phyloP scores from a whole-genome alignment of 1,284 basidiomycete genomes.

The Puccinia hordei region DNA sequence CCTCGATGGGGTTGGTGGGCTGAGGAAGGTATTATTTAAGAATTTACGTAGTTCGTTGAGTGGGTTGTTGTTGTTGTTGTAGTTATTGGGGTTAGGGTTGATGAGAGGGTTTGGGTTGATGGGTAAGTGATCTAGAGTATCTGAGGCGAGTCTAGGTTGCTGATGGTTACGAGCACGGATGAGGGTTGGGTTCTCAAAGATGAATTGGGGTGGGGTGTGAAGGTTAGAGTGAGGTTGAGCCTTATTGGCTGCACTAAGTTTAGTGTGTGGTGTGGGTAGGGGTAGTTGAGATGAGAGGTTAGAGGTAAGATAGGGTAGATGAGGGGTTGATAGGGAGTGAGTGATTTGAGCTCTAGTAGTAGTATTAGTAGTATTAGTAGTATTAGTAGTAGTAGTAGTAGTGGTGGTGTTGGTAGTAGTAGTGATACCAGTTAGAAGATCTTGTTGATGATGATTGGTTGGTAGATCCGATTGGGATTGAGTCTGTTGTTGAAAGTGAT shows the following conservation, averaged over 20 bases:
- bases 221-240: conserved; percentile 1
- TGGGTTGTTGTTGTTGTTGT: conserved; percentile 7
- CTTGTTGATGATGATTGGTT: too few relatives aligned
- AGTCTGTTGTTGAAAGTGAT: not conserved
- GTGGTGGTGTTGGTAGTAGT: not conserved
- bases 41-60: conserved; percentile 7
- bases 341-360: not conserved
- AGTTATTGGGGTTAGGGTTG: not conserved
- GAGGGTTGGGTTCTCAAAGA: conserved; percentile 27
- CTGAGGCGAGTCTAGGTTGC: not conserved
- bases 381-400: too few relatives aligned
- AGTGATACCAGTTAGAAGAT: too few relatives aligned
- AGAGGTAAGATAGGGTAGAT: conserved; percentile 1
- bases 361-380: too few relatives aligned
- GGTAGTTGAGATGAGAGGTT: not conserved
- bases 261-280: conserved; percentile 16
- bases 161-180: conserved; percentile 33
- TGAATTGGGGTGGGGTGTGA: conserved; percentile 28
- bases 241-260: conserved; percentile 14
- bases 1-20: not conserved
- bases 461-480: not conserved
- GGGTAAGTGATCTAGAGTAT: not conserved
- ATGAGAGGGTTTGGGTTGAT: not conserved
- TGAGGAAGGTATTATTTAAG: conserved; percentile 16
- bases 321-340: conserved; percentile 8